phyloP scores from a whole-genome alignment of 2,329 filamentous ascomycete genomes.

The Verticillium klebahnii region DNA sequence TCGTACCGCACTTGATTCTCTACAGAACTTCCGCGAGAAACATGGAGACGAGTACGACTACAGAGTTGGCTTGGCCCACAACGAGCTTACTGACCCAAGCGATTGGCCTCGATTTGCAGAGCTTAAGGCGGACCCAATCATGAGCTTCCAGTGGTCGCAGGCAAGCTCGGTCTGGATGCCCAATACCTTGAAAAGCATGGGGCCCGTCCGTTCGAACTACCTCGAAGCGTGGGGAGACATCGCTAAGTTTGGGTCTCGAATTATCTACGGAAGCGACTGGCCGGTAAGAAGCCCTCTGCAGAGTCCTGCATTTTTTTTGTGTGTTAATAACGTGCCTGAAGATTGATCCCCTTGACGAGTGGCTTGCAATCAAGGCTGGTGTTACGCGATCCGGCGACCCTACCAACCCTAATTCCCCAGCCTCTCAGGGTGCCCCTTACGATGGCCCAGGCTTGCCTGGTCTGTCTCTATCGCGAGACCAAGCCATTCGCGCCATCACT shows the following conservation, averaged over 20 bases:
- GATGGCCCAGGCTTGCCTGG: conserved; percentile 15
- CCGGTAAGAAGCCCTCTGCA: conserved; percentile 13
- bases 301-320: neutral
- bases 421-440: conserved; percentile 14
- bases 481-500: conserved; percentile 3
- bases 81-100: conserved; percentile 16
- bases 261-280: conserved; percentile 21
- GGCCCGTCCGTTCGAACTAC: conserved; percentile 14
- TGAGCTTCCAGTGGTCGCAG: conserved; percentile 22
- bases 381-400: conserved; percentile 20
- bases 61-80: conserved; percentile 19
- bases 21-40: conserved; percentile 15
- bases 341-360: conserved; percentile 21
- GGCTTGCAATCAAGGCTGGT: conserved; percentile 1
- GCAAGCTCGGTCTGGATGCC: conserved; percentile 20
- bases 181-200: conserved; percentile 16
- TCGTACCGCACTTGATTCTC: conserved; percentile 16
- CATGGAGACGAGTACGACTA: conserved; percentile 11
- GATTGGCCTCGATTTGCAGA: conserved; percentile 20
- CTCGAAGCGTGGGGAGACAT: conserved; percentile 22
- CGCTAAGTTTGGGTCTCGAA: conserved; percentile 8
- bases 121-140: conserved; percentile 18
- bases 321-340: conserved; percentile 8
- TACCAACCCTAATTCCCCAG: conserved; percentile 18
- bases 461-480: conserved; percentile 15